A percentile compares a stretch with the other conserved stretches of the same genome.
These are phyloP conservation scores for Dianthus caryophyllus DNA, from an alignment of 148 eudicot genomes.

Conservation along the genomic window DNA sequence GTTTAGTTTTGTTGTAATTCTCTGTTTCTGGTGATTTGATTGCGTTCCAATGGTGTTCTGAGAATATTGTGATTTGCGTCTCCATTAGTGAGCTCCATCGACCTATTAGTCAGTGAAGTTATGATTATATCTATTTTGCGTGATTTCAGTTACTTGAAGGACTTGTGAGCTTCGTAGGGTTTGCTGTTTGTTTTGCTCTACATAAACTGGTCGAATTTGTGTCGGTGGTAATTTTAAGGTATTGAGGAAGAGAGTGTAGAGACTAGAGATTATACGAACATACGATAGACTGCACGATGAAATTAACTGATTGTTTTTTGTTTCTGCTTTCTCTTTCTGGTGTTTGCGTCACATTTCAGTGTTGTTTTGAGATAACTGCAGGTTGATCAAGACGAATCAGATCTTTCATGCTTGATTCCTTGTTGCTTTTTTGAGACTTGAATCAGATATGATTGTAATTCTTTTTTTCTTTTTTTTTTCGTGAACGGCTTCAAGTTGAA, in stretches of 20 bases:
- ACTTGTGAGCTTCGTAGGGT: not conserved
- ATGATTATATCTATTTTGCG: constrained; percentile 15
- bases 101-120: too few relatives aligned
- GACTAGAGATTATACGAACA: too few relatives aligned
- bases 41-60: too few relatives aligned
- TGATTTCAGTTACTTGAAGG: constrained; percentile 7
- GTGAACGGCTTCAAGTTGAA: not conserved
- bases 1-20: too few relatives aligned
- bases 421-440: not conserved
- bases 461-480: not conserved
- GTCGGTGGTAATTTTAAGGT: not conserved
- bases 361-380: not conserved
- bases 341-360: not conserved
- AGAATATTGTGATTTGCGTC: too few relatives aligned
- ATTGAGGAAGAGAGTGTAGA: not conserved
- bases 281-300: not conserved
- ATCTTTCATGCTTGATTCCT: not conserved
- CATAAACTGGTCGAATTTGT: constrained; percentile 4
- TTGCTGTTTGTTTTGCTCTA: not conserved
- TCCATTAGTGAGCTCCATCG: too few relatives aligned
- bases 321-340: not conserved
- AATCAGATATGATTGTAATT: not conserved
- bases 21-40: too few relatives aligned
- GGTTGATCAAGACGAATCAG: not conserved
- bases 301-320: not conserved